phyloP scores from a whole-genome alignment of 129 eudicot species.

The Chrysanthemum lavandulifolium region DNA sequence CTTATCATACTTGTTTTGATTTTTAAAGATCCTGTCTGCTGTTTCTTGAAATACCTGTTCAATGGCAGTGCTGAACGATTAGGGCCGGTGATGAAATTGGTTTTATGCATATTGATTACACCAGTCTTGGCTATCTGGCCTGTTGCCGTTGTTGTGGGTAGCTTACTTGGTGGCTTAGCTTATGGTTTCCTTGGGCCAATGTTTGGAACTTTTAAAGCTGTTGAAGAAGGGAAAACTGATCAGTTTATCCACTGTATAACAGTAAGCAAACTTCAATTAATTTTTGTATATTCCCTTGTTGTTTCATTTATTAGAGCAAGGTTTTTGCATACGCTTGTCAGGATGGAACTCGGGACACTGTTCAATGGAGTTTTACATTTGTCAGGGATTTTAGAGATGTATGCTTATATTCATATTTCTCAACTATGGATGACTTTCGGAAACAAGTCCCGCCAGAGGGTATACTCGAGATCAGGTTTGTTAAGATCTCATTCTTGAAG shows the following conservation, averaged over 20 bases:
- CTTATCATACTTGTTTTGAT: no score
- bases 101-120: constrained; percentile 47
- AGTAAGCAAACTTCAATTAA: constrained; percentile 35
- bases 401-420: constrained; percentile 66
- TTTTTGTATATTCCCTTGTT: neutral
- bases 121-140: constrained; percentile 61
- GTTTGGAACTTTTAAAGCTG: constrained; percentile 87
- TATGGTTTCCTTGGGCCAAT: constrained; percentile 89
- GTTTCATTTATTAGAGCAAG: constrained; percentile 7
- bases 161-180: constrained; percentile 75
- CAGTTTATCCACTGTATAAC: constrained; percentile 59
- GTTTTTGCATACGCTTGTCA: constrained; percentile 18
- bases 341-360: constrained; percentile 89
- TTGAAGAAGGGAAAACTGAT: constrained; percentile 78
- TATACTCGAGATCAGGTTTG: constrained; percentile 81
- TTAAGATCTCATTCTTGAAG: constrained; percentile 8
- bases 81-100: constrained; percentile 79
- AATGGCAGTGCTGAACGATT: constrained; percentile 75
- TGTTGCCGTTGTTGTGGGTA: constrained; percentile 41
- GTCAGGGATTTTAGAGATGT: constrained; percentile 74
- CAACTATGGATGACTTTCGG: constrained; percentile 62
- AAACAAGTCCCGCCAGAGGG: constrained; percentile 51
- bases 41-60: neutral
- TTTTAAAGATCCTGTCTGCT: neutral
- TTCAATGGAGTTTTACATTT: constrained; percentile 62